Percentiles rank a stretch among this genome's conserved stretches.
Conservation (phyloP, 2,329 filamentous ascomycete species). For the Talaromyces atroroseus region DNA sequence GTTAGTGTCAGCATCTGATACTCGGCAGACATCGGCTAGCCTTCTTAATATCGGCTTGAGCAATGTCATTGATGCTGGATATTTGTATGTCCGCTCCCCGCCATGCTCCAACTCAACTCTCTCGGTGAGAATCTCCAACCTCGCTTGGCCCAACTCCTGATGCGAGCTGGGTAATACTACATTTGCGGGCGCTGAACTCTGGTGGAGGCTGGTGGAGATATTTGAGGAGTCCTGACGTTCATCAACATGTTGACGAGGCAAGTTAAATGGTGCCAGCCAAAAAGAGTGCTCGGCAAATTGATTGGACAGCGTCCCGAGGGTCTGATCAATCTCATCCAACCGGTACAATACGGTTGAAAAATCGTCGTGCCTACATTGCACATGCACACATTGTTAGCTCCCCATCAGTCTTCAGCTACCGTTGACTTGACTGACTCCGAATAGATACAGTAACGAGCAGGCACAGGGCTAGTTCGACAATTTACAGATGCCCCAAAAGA, state of each 20-base stretch:
- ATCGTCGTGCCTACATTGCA: constrained; percentile 3
- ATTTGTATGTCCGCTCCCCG: not conserved
- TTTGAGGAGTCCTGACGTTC: not conserved
- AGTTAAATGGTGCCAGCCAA: not conserved
- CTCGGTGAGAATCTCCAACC: constrained; percentile 1
- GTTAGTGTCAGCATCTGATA: not conserved
- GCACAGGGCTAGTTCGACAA: not conserved
- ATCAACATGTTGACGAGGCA: not conserved
- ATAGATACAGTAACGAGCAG: not conserved
- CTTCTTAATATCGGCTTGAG: constrained; percentile 3
- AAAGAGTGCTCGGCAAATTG: not conserved
- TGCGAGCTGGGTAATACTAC: not conserved
- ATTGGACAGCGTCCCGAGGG: not conserved
- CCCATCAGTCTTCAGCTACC: not conserved
- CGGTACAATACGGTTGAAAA: constrained; percentile 5
- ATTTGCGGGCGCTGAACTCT: not conserved
- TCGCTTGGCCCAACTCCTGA: not conserved
- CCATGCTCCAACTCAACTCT: constrained; percentile 5
- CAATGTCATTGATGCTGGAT: constrained; percentile 3
- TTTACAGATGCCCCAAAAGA: not conserved
- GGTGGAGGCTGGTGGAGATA: not conserved
- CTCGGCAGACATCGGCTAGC: not conserved
- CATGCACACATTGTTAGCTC: not conserved
- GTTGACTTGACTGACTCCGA: not conserved
- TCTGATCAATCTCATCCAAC: constrained; percentile 2